A percentile compares a stretch with the other conserved stretches of the same genome.
These are phyloP conservation scores for Blastobotrys indianensis DNA, from an alignment of 1,139 yeast species.

Conservation along the genomic window DNA sequence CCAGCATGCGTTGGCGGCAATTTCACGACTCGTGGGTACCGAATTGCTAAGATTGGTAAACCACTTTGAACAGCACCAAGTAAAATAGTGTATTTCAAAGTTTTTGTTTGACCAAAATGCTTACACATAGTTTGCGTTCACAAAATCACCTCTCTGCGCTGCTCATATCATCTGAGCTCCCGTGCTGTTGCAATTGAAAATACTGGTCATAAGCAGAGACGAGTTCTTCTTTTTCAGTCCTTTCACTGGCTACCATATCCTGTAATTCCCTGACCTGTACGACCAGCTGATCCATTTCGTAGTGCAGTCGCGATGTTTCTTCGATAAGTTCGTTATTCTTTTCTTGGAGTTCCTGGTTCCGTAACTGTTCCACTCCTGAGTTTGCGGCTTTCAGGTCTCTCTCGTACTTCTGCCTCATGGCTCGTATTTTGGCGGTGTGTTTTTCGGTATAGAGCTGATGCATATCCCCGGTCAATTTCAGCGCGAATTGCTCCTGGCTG, in stretches of 20 bases:
- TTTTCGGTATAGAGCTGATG: conserved; percentile 64
- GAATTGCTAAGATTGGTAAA: no score
- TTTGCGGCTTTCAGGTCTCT: conserved; percentile 39
- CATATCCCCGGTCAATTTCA: conserved; percentile 57
- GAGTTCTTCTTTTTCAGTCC: conserved; percentile 8
- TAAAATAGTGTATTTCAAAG: no score
- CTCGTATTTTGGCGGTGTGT: conserved; percentile 58
- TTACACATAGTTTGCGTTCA: background rate
- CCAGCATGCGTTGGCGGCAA: no score
- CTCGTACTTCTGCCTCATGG: conserved; percentile 47
- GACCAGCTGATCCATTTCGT: conserved; percentile 3
- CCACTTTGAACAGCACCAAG: no score
- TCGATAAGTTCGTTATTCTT: conserved; percentile 20
- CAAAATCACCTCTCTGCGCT: background rate
- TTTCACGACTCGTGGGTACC: no score
- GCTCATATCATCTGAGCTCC: background rate
- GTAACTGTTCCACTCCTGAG: conserved; percentile 13
- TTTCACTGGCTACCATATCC: conserved; percentile 1
- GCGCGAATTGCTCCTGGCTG: conserved; percentile 40
- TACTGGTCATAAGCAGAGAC: conserved; percentile 10
- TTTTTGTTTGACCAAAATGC: no score
- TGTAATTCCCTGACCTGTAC: conserved; percentile 5
- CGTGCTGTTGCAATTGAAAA: background rate
- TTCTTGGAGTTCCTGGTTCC: conserved; percentile 42
- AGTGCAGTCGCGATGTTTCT: background rate